phyloP scores from a whole-genome alignment of 1,284 basidiomycete species.

The Apiotrichum sp. region DNA sequence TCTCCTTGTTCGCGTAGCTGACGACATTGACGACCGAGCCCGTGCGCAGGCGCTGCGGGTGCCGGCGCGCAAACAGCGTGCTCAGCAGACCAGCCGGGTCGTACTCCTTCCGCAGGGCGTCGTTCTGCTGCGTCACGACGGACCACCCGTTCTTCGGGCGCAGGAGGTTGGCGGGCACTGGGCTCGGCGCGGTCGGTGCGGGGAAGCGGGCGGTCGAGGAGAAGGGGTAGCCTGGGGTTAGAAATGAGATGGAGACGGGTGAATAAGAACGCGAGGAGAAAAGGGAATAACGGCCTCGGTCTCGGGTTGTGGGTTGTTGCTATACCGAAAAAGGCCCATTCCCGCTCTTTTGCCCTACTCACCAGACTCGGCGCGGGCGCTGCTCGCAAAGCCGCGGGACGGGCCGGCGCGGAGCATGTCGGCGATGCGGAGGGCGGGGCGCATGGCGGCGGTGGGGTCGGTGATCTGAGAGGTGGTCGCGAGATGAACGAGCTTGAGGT shows the following conservation, averaged over 20 bases:
- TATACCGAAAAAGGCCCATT: background rate
- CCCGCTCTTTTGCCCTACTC: background rate
- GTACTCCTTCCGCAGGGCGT: slow-evolving; percentile 59
- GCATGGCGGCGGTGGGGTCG: slow-evolving; percentile 6
- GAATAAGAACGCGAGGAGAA: background rate
- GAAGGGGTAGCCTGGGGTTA: slow-evolving; percentile 58
- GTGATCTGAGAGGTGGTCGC: background rate
- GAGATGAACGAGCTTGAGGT: background rate
- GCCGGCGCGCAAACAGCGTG: slow-evolving; percentile 63
- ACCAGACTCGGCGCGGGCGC: background rate
- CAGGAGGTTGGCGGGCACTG: slow-evolving; percentile 43
- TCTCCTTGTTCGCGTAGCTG: slow-evolving; percentile 45
- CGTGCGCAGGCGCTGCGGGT: slow-evolving; percentile 61
- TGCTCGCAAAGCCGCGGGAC: slow-evolving; percentile 8
- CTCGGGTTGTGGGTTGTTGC: background rate
- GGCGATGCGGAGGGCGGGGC: slow-evolving; percentile 6
- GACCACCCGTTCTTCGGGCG: slow-evolving; percentile 60
- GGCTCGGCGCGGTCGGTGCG: slow-evolving; percentile 49
- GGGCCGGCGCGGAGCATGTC: slow-evolving; percentile 8
- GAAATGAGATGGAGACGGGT: background rate
- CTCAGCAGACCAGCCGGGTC: slow-evolving; percentile 62
- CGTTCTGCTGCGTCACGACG: slow-evolving; percentile 67
- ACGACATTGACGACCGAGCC: slow-evolving; percentile 75
- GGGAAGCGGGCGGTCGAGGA: slow-evolving; percentile 61
- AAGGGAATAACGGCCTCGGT: background rate